Percentiles rank a stretch among this genome's conserved stretches.
Conservation (phyloP, 2,329 filamentous ascomycete genomes). For the Diaporthe eres region DNA sequence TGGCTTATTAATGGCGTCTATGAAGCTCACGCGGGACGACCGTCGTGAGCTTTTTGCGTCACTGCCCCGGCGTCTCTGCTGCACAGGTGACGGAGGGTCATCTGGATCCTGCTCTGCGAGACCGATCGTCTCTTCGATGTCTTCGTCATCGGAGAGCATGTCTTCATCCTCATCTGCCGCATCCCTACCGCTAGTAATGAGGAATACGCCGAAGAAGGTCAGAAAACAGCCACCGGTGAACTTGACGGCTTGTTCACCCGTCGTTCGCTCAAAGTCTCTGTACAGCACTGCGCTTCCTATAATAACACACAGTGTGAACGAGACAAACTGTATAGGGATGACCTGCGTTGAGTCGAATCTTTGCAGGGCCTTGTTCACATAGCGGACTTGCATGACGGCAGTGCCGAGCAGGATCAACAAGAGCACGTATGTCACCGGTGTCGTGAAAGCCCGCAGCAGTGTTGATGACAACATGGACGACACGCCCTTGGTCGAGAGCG, state of each 20-base stretch:
- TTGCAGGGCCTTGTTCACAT: conserved; percentile 89
- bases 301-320: conserved; percentile 96
- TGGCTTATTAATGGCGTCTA: conserved; percentile 54
- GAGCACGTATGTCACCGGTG: conserved; percentile 92
- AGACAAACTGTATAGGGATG: conserved; percentile 96
- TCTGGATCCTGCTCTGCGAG: conserved; percentile 66
- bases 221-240: conserved; percentile 92
- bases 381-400: conserved; percentile 96
- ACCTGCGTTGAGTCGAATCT: conserved; percentile 98
- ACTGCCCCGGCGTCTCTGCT: conserved; percentile 47
- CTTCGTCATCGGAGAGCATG: conserved; percentile 67
- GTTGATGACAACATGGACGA: conserved; percentile 95
- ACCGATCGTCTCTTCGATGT: conserved; percentile 75
- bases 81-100: conserved; percentile 56
- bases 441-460: conserved; percentile 89
- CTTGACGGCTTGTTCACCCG: conserved; percentile 79
- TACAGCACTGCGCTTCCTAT: conserved; percentile 94
- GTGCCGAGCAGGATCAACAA: conserved; percentile 83
- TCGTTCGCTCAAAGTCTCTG: conserved; percentile 91
- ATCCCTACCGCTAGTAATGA: conserved; percentile 89
- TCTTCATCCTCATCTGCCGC: conserved; percentile 71
- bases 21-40: conserved; percentile 64
- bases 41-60: conserved; percentile 56
- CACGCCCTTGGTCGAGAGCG: conserved; percentile 94
- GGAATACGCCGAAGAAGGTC: conserved; percentile 96